Evolutionary conservation across 2,329 filamentous ascomycete genomes (phyloP).

Genomic region (Paradendryphiella salina): DNA sequence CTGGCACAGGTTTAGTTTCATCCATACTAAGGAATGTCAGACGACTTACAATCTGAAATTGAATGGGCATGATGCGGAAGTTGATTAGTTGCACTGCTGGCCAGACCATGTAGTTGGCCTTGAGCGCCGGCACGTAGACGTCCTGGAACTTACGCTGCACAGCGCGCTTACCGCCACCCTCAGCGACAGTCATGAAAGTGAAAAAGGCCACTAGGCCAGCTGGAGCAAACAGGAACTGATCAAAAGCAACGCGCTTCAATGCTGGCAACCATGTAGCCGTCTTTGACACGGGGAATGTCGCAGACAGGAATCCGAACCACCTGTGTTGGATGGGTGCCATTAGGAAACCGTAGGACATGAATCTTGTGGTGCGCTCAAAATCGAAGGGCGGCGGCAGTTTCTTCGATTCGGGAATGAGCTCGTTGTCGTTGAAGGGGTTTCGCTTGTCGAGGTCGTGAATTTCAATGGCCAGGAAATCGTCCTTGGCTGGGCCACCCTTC

Average conservation of each 20-base stretch:
- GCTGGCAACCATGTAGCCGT: constrained; percentile 69
- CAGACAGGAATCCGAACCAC: constrained; percentile 88
- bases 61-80: constrained; percentile 91
- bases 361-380: constrained; percentile 89
- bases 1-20: constrained; percentile 52
- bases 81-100: constrained; percentile 95
- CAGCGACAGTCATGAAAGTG: constrained; percentile 92
- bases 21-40: neutral
- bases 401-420: constrained; percentile 66
- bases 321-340: constrained; percentile 96
- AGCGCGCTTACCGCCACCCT: constrained; percentile 82
- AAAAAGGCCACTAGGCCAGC: constrained; percentile 88
- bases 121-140: constrained; percentile 90
- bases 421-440: constrained; percentile 66
- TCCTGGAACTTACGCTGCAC: constrained; percentile 84
- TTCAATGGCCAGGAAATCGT: constrained; percentile 80
- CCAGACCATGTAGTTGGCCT: constrained; percentile 96
- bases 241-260: constrained; percentile 86
- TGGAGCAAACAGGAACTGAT: constrained; percentile 92
- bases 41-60: constrained; percentile 86
- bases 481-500: constrained; percentile 64
- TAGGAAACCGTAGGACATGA: constrained; percentile 96
- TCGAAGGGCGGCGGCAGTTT: constrained; percentile 81
- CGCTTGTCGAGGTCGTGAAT: constrained; percentile 85
- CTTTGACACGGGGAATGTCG: constrained; percentile 82